Evolutionary conservation across 2,329 filamentous ascomycete genomes (phyloP), one percentile per base, ranked within the genome.

Genomic region (Exophiala lecanii-corni): DNA sequence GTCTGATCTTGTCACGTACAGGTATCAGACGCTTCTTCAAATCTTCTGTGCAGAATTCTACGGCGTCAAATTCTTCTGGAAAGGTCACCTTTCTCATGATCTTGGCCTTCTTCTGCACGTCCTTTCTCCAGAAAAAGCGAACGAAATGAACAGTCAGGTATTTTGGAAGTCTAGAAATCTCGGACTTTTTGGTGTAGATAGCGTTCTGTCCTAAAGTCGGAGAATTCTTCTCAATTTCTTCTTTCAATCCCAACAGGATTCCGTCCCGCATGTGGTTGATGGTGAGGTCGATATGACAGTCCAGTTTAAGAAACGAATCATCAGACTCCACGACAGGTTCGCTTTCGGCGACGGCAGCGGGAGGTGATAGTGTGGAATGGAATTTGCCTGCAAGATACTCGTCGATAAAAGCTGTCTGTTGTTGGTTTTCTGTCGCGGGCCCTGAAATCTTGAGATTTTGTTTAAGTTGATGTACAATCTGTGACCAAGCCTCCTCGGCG

Each of bases 71-170:
- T 66, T 98, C 92, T 38, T 86, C 82, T 5, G 91, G 91, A 62
- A 98, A 98, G 0, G 88, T 91, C 44, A 98, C 92, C 69, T 97
- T 98, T 62, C 89, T 86, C 86, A 98, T 91, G 57, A 98, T 98
- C 76, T 98, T 98, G 55, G 91, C 89, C 75, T 98, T 98, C 73
- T 97, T 97, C 66, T 94, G 84, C 3, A 87, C 89, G 55, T 94
- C 88, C 35, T 84, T 81, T 62, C 94, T 91, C 92, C 92, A 98
- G 72, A 91, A 96, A 71, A 98, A 98, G 53, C 92, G 87, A 43
- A 98, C 86, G 63, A 98, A 95, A 66, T 98, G 92, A 3, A 98
- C 87, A 0, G 92, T 92, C 33, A 98, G 76, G 63, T 98, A 96
- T 65, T 95, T 94, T 13, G 92, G 92, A 36, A 96, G 73, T 15